Conservation (phyloP, 768 basidiomycete genomes). For the Cubamyces lactineus region DNA sequence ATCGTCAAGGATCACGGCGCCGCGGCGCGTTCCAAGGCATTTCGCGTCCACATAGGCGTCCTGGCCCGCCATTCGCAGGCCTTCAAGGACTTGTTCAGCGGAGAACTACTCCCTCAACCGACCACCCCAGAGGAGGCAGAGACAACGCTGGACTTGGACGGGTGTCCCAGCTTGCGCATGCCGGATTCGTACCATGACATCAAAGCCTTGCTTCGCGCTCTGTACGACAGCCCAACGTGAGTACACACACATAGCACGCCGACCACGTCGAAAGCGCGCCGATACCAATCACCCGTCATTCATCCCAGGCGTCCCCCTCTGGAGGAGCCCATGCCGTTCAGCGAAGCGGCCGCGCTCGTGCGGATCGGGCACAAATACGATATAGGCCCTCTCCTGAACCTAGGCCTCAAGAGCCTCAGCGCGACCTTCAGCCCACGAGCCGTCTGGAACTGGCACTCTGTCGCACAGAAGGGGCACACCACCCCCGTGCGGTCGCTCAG, state of each 20-base stretch:
- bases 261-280: too few species aligned
- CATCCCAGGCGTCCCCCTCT: background rate
- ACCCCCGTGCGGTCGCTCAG: background rate
- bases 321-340: background rate
- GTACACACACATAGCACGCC: background rate
- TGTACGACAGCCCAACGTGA: too few species aligned
- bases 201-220: too few species aligned
- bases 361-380: slow-evolving; percentile 22
- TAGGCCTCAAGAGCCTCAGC: background rate
- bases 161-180: too few species aligned
- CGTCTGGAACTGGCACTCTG: too few species aligned
- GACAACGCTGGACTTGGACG: too few species aligned
- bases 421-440: too few species aligned
- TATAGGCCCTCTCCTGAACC: background rate
- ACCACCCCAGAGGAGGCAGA: background rate
- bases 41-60: slow-evolving; percentile 9
- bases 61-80: slow-evolving; percentile 1
- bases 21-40: background rate
- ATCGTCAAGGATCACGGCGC: slow-evolving; percentile 38
- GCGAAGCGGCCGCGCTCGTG: slow-evolving; percentile 3
- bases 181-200: too few species aligned
- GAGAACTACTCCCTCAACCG: background rate
- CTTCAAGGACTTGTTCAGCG: background rate
- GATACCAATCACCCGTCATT: too few species aligned
- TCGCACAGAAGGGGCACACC: background rate